A percentile compares a stretch with the other conserved stretches of the same genome.
Conservation (phyloP, 768 basidiomycete species). For the Rhizopogon roseolus region DNA sequence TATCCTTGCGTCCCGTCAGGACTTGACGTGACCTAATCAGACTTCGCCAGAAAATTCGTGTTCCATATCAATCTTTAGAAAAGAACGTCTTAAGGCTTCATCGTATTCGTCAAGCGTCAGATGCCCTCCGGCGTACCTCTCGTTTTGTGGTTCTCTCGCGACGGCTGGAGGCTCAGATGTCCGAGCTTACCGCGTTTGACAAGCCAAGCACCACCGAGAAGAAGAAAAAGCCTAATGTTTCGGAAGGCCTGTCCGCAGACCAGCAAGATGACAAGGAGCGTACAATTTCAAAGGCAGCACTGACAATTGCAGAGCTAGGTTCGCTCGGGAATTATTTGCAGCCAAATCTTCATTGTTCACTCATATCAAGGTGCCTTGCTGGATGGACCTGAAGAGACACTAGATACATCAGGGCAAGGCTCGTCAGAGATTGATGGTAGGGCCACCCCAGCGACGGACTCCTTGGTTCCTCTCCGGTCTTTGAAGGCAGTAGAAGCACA, state of each 20-base stretch:
- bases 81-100: constrained; percentile 67
- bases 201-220: neutral
- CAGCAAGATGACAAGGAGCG: constrained; percentile 80
- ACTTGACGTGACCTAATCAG: constrained; percentile 32
- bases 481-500: constrained; percentile 69
- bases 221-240: neutral
- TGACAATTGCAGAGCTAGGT: constrained; percentile 91
- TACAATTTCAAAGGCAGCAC: constrained; percentile 87
- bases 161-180: constrained; percentile 83
- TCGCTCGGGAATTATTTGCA: neutral
- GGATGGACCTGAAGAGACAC: constrained; percentile 32
- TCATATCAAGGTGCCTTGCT: constrained; percentile 42
- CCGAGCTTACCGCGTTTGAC: constrained; percentile 42
- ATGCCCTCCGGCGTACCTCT: constrained; percentile 77
- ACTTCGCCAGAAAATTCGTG: constrained; percentile 79
- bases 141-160: constrained; percentile 82
- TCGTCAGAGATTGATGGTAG: constrained; percentile 5
- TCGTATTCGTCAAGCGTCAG: constrained; percentile 77
- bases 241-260: constrained; percentile 20
- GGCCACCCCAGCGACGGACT: constrained; percentile 12
- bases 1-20: neutral
- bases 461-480: constrained; percentile 58
- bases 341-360: constrained; percentile 1
- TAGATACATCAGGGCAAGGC: neutral
- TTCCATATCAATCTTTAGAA: constrained; percentile 75